Evolutionary conservation across 176 grass and related monocot species (phyloP), one percentile per base, ranked within the genome.

Genomic region (Otatea glauca): DNA sequence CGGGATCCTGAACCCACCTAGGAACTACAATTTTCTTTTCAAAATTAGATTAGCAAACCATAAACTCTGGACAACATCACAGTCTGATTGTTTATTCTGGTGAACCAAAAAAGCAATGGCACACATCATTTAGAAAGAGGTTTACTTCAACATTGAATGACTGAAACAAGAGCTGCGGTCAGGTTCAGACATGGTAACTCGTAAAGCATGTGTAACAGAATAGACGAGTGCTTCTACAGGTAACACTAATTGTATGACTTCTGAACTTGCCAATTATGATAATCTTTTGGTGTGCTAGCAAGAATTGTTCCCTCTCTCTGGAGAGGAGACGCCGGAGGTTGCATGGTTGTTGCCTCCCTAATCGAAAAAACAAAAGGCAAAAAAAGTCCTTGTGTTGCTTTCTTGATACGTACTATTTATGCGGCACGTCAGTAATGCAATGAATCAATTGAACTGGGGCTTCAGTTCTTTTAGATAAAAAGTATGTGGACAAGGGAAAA

Each of bases 1-100:
- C 24, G 73, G 74, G 25, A n/a, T 44, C 41, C 43, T 25, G 23
- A 51, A 88, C 75, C 49, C 75, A 69, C 76, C 35, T 32, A 75
- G 3, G 21, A 86, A 88, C 44, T 65, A 54, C 16, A 77, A 21
- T 77, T 79, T 51, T 54, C 62, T 66, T 74, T 70, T 51, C 23
- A 83, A 83, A 73, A 78, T 11, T 78, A 86, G 68, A 65, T 20
- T 43, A 17, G 24, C 41, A 65, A 54, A 12, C 64, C 44, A 14
- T 24, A 27, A 5, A 49, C 17, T 41, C 14, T 58, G 16, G 42
- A 47, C 51, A 54, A 63, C 51, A 84, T 34, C 34, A 76, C 13
- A 83, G 50, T 15, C n/a, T 44, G 6, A 35, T 6, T 66, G 18
- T 15, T 15, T 51, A 80, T 51, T 16, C 21, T 32, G 23, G 55